Base-by-base conservation (phyloP, 225 moss, liverwort and hornwort species). In the Climacium dendroides region DNA sequence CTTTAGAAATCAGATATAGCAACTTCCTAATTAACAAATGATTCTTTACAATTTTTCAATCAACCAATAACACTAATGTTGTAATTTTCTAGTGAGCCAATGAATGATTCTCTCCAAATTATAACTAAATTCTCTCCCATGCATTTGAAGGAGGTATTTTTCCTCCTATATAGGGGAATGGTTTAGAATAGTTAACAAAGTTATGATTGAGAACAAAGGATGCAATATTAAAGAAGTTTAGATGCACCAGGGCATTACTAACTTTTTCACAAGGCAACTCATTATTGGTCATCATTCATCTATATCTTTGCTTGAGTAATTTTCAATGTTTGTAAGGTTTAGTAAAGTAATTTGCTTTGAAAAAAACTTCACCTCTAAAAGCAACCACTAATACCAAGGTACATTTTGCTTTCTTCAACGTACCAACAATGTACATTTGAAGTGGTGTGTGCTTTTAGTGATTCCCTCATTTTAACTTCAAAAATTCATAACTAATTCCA, bases 101-200 rank as follows among this genome's bases (percentile, higher is more conserved):
- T 14, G 3, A 26, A 60, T 37, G 23, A 67, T 23, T 37, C 4
- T 23, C 4, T 37, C 2, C 2, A 67, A 0, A 22, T 37, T 37
- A 19, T 23, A 12, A 67, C 0, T 67, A 2, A 67, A 37, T 37
- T 37, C 7, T 13, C 7, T 37, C 1, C 22, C 2, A 37, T 1
- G 34, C 4, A n/a, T 11, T 11, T 0, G 4, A 66, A 0, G 11
- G 11, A 66, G 4, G n/a, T 11, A 66, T 66, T 4, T 20, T 66
- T 11, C 9, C 1, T 20, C 20, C 0, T 35, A 6, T 3, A 66
- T 4, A 0, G 13, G 13, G 0, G 0, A 67, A 23, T 22, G 37
- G 2, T 13, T 67, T 23, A 23, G 1, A 37, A 2, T 0, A 7
- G 0, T 23, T 67, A 37, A 13, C 2, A 67, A 67, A 23, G 4